Evolutionary conservation across 164 flowering plant genomes (phyloP).

Genomic region (Vitis cinerea): DNA sequence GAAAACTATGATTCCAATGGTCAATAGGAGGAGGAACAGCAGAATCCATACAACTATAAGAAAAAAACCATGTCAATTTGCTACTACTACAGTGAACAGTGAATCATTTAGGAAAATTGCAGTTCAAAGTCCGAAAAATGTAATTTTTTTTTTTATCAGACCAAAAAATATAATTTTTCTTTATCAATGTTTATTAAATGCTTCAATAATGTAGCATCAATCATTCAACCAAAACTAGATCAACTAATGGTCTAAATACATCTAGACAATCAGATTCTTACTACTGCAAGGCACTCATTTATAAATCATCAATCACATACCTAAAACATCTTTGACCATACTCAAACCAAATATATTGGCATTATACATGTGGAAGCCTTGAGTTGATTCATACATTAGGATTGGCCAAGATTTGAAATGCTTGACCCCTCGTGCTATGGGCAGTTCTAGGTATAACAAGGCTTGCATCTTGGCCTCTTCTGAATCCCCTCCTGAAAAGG

Average conservation of each 20-base stretch:
- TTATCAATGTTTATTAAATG: too few species aligned
- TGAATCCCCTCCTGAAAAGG: slow-evolving; percentile 20
- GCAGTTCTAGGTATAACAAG: slow-evolving; percentile 22
- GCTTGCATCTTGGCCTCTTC: slow-evolving; percentile 14
- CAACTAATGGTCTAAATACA: neutral
- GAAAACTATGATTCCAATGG: neutral
- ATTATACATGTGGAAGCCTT: slow-evolving; percentile 35
- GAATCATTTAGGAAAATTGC: neutral
- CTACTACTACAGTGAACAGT: neutral
- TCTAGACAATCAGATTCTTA: neutral
- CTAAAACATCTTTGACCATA: slow-evolving; percentile 27
- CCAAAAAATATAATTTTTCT: neutral
- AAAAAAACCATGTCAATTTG: neutral
- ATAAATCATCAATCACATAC: slow-evolving; percentile 26
- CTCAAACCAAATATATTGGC: slow-evolving; percentile 33
- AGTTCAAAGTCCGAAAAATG: neutral
- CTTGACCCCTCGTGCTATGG: slow-evolving; percentile 34
- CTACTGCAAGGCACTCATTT: neutral
- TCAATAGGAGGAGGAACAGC: neutral
- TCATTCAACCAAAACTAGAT: neutral
- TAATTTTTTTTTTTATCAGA: too few species aligned
- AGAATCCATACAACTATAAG: neutral
- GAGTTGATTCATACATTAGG: slow-evolving; percentile 52
- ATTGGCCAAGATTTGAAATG: slow-evolving; percentile 51
- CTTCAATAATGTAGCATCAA: neutral